Conservation (phyloP, 2,329 filamentous ascomycete species). For the Orbilia oligospora region DNA sequence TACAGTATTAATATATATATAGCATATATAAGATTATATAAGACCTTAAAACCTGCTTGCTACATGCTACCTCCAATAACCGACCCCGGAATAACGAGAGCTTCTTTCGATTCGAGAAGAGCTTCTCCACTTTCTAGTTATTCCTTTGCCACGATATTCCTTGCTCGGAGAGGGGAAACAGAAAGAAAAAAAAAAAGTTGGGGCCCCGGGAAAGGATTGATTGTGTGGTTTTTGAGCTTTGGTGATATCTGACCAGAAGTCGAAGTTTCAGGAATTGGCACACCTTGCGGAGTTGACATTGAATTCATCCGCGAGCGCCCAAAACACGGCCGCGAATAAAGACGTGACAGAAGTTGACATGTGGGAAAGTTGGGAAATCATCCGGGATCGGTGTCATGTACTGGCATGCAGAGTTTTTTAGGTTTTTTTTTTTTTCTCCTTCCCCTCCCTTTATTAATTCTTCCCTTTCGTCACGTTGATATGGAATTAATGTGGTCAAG, state of each 20-base stretch:
- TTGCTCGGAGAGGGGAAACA: background rate
- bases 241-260: background rate
- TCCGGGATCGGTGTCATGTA: conserved; percentile 5
- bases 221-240: background rate
- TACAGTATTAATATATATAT: background rate
- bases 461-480: background rate
- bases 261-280: conserved; percentile 25
- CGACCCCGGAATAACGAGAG: background rate
- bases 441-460: no score
- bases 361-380: background rate
- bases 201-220: conserved; percentile 3
- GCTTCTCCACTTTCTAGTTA: conserved; percentile 11
- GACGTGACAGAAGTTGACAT: conserved; percentile 8
- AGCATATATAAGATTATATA: no score
- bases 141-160: conserved; percentile 13
- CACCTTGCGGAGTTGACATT: background rate
- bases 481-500: background rate
- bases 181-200: conserved; percentile 12
- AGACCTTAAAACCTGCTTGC: background rate
- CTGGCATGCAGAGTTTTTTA: conserved; percentile 7
- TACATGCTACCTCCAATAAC: background rate
- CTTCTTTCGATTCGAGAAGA: conserved; percentile 15
- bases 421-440: background rate
- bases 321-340: background rate
- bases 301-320: conserved; percentile 7